Base-by-base conservation (phyloP, 192 early-diverging fungal species). In the Pecoramyces ruminantium region DNA sequence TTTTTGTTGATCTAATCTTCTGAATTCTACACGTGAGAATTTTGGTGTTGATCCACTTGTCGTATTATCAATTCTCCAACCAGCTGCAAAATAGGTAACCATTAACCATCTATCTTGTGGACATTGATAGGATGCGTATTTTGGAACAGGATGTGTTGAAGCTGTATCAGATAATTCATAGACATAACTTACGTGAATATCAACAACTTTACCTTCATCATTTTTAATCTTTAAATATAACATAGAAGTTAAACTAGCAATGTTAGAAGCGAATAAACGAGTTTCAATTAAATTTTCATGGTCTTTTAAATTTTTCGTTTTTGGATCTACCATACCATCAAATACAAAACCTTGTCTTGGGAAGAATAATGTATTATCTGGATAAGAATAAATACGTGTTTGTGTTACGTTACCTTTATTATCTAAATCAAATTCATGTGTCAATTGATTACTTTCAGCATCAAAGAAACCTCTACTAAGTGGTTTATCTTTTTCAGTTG, bases 371-470 rank as follows among this genome's bases (percentile, higher is more conserved):
- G 34, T 67, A 77, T 34, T 30, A 29, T 81, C 80, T 9, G 27
- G 18, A 51, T 87, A 87, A 21, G 58, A 81, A 77, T 87, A 87
- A 28, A 86, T 79, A 27, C 80, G 78, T 40, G 80, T 88, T 34
- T 81, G 77, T 28, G 81, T 77, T 3, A 83, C 80, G 28, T 67
- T 21, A n/a, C 51, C 51, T 67, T 67, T 67, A 9, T 28, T 78
- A 77, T 85, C 83, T 30, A 78, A 84, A 38, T 83, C 79, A 30
- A 82, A 78, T 77, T 87, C 86, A 77, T 77, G 38, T 11, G 81
- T 29, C 28, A 87, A 78, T 39, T 28, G 34, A 30, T 79, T 78
- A n/a, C 78, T 40, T 17, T 51, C 1, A n/a, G 30, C 27, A 40
- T 79, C 78, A 39, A 78, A 86, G 28, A 38, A 85, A 29, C 79